Percentiles rank a stretch among this genome's conserved stretches.
These are phyloP conservation scores for Coemansia guatemalensis DNA, from an alignment of 192 early-diverging fungal genomes.

Conservation along the genomic window DNA sequence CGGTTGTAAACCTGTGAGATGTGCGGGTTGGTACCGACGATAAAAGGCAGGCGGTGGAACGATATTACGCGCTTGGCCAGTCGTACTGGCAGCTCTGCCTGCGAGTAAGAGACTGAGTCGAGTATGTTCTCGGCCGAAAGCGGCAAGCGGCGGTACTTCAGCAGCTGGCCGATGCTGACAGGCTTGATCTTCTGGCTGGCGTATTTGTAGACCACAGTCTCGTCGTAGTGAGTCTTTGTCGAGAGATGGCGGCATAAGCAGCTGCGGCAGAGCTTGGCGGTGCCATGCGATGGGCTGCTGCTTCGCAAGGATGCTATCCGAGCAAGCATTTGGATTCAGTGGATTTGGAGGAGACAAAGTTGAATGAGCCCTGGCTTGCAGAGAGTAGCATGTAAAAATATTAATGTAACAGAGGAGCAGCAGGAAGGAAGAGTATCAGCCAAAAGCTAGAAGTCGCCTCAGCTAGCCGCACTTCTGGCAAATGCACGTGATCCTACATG, in stretches of 20 bases:
- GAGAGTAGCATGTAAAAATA: neutral
- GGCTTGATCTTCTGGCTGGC: slow-evolving; percentile 54
- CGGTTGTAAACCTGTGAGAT: slow-evolving; percentile 81
- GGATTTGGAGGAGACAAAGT: neutral
- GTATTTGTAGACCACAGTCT: slow-evolving; percentile 50
- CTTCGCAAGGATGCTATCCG: neutral
- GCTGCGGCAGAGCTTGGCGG: neutral
- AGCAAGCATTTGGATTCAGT: neutral
- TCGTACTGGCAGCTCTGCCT: slow-evolving; percentile 83
- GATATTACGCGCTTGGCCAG: slow-evolving; percentile 82
- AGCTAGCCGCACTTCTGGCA: neutral
- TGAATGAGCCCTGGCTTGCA: neutral
- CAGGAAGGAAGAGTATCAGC: neutral
- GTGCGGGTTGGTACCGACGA: slow-evolving; percentile 95
- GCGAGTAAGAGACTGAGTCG: slow-evolving; percentile 64
- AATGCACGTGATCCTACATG: neutral
- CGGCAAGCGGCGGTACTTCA: slow-evolving; percentile 71
- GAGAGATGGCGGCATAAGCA: slow-evolving; percentile 9
- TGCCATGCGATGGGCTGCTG: neutral
- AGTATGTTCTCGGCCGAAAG: slow-evolving; percentile 54
- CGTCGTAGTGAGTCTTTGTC: slow-evolving; percentile 46
- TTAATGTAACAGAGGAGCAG: neutral
- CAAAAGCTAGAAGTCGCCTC: neutral
- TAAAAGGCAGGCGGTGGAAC: slow-evolving; percentile 89
- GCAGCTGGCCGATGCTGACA: slow-evolving; percentile 74